Base-by-base conservation (phyloP, 495 filamentous ascomycete species). In the Aspergillus panamensis region DNA sequence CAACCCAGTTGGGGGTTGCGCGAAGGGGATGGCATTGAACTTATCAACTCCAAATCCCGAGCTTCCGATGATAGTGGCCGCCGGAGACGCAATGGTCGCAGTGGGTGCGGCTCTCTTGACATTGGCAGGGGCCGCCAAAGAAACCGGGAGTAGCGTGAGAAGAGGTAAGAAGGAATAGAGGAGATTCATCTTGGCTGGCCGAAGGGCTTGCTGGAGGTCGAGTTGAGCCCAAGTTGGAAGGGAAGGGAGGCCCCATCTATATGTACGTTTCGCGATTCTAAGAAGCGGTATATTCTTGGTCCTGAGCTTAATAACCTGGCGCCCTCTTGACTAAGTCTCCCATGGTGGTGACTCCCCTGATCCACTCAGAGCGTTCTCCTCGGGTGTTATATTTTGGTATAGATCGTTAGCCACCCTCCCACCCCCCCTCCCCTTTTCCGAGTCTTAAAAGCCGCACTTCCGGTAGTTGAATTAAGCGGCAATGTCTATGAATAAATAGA, bases 11-110 rank as follows among this genome's bases (percentile, higher is more conserved):
- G 87, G 86, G 6, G 80, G 76, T 55, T 85, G 76, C 6, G 86
- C 86, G 62, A 82, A 89, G 1, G 87, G 86, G 10, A 90, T 80
- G 1, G 82, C 84, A 51, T 84, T 82, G 64, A 87, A 89, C 43
- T 64, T 62, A 12, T 85, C 82, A 8, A 80, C 63, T 13, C 63
- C 67, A 14, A 43, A 42, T 25, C 37, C 57, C 1, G 64, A 67
- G 29, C 44, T 65, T 16, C 83, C 84, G n/a, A 84, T 64, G 12
- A 85, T 66, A 14, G 76, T 82, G 47, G 82, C 81, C 31, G 73
- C 52, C 1, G 78, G 67, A 13, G 73, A 69, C 17, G 69, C 62
- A 42, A 86, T 82, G 19, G 75, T 79, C 1, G 74, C 69, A 7
- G 73, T 79, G 6, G 66, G 71, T 9, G 67, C 55, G 20, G 48